Evolutionary conservation across 352 stramenopile species (phyloP), one percentile per base, ranked within the genome.

Genomic region (Globisporangium barbulae): DNA sequence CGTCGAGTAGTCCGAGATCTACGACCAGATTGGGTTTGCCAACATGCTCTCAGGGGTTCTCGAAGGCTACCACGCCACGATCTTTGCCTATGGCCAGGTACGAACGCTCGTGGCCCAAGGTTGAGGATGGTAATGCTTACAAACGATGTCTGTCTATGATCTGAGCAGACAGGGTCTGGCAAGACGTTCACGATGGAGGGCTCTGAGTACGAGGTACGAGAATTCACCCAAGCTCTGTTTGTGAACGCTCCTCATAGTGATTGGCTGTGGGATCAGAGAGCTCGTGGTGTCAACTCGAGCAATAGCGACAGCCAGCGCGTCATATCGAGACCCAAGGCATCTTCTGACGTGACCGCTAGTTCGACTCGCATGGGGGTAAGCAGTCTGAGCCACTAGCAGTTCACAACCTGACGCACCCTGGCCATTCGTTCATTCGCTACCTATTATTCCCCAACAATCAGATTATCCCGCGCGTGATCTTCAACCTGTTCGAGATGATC

Each of bases 161-260:
- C 25, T 31, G 28, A 8, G 30, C 50, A 82, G 74, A 86, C 77
- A 8, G 77, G 77, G 8, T 86, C 77, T 0, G 77, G 77, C 22
- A 86, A 86, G 56, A 86, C 77, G n/a, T 86, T 79, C 59, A 83
- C 74, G 8, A 86, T 86, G 77, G 77, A 86, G 52, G 77, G 77
- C 22, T 83, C 79, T 64, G 73, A 86, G 50, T 86, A 86, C 61
- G 77, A 86, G 65, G 77, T 81, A 47, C 31, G 55, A 30, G 1
- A 21, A 28, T 30, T 25, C 25, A 19, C 0, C 9, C 17, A 5
- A 17, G 22, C 53, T 15, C 9, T 22, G 15, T 50, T 1, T 30
- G 8, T 53, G n/a, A 6, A 8, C 10, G 1, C 15, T 30, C 17
- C 15, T 53, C 59, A 44, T 42, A 56, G 55, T n/a, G n/a, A 8